phyloP scores from a whole-genome alignment of 345 rosid genomes.

The Camelina hispida region DNA sequence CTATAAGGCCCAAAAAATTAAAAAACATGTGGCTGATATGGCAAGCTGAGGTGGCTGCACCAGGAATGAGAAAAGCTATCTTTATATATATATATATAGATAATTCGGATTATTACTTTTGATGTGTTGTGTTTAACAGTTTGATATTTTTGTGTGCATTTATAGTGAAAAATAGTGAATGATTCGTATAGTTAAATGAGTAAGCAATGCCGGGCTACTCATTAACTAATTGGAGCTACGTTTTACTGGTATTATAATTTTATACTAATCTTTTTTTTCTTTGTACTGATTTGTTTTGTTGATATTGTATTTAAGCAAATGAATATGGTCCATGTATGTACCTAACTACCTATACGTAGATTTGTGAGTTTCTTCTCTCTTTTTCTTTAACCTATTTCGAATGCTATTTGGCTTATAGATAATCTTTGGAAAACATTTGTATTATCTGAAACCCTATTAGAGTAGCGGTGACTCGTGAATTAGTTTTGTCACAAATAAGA shows the following conservation, averaged over 20 bases:
- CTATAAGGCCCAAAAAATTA: no score
- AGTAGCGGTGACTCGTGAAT: neutral
- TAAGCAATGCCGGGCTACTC: slow-evolving; percentile 37
- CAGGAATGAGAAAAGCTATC: no score
- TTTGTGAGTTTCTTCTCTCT: slow-evolving; percentile 1
- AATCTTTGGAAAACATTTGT: neutral
- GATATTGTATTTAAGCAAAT: neutral
- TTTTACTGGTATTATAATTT: neutral
- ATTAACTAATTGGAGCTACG: slow-evolving; percentile 35
- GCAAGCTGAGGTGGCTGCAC: no score
- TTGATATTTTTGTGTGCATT: slow-evolving; percentile 25
- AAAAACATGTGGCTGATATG: no score
- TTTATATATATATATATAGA: no score
- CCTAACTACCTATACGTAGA: slow-evolving; percentile 39
- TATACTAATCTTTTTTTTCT: neutral
- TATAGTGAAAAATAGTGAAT: slow-evolving; percentile 25
- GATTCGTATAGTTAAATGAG: slow-evolving; percentile 9
- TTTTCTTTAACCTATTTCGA: neutral
- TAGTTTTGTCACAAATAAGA: neutral
- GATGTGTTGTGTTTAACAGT: slow-evolving; percentile 6
- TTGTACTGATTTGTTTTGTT: neutral
- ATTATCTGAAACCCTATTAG: neutral
- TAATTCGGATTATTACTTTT: slow-evolving; percentile 12
- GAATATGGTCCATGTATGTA: slow-evolving; percentile 27
- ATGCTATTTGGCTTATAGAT: neutral